Percentiles rank a stretch among this genome's conserved stretches.
phyloP scores from a whole-genome alignment of 2,329 filamentous ascomycete genomes.

The Falciphora oryzae region DNA sequence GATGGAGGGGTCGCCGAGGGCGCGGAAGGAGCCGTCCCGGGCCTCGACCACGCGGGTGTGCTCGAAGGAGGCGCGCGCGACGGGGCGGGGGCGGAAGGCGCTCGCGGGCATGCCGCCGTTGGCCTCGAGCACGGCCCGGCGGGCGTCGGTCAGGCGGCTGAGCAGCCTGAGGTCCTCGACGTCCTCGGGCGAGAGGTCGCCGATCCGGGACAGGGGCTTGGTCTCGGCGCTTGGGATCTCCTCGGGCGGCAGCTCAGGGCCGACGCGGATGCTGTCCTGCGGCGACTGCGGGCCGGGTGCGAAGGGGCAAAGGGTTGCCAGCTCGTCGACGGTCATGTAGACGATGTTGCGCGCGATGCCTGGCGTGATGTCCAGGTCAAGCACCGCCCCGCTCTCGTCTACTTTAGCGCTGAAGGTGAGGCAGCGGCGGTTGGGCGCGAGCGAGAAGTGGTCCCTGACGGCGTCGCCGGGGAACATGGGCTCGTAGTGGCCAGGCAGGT shows the following conservation, averaged over 20 bases:
- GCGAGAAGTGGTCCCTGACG: constrained; percentile 46
- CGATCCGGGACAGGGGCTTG: constrained; percentile 36
- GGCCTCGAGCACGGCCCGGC: constrained; percentile 35
- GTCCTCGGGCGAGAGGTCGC: constrained; percentile 36
- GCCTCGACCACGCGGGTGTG: constrained; percentile 20
- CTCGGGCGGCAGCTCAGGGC: neutral
- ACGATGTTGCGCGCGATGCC: constrained; percentile 49
- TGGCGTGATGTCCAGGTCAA: constrained; percentile 49
- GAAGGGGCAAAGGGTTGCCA: constrained; percentile 38
- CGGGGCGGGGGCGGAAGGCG: constrained; percentile 28
- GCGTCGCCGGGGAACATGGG: constrained; percentile 52
- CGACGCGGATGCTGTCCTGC: neutral
- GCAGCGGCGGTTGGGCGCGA: constrained; percentile 43
- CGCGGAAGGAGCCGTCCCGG: constrained; percentile 23
- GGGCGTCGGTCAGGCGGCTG: constrained; percentile 39
- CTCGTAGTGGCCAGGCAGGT: constrained; percentile 51
- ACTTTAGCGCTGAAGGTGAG: constrained; percentile 59
- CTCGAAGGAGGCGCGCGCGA: constrained; percentile 38
- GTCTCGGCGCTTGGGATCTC: constrained; percentile 9
- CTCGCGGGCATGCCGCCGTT: constrained; percentile 45
- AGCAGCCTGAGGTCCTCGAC: constrained; percentile 42
- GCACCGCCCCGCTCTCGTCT: constrained; percentile 43
- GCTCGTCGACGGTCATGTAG: constrained; percentile 48
- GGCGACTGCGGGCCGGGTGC: constrained; percentile 19
- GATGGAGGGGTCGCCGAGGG: constrained; percentile 47